Conservation (phyloP, 2,329 filamentous ascomycete species). For the Fusarium fujikuroi region DNA sequence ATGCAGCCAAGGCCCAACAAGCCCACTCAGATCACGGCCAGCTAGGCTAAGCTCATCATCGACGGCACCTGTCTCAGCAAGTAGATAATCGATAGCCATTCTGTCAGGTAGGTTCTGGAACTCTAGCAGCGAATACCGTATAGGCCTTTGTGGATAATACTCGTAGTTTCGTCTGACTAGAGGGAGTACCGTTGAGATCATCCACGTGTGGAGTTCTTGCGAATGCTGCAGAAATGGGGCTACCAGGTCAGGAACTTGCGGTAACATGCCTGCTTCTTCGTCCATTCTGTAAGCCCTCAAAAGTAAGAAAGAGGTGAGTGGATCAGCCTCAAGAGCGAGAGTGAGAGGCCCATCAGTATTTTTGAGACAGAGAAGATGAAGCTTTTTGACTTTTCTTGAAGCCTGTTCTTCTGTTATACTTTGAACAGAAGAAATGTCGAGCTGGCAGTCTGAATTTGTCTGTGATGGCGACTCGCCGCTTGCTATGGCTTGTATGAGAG, state of each 20-base stretch:
- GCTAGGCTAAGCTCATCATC: slow-evolving; percentile 56
- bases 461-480: slow-evolving; percentile 57
- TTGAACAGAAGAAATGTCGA: slow-evolving; percentile 68
- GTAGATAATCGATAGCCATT: slow-evolving; percentile 68
- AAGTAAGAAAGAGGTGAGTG: slow-evolving; percentile 72
- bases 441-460: slow-evolving; percentile 52
- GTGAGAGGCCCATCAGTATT: slow-evolving; percentile 59
- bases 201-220: slow-evolving; percentile 72
- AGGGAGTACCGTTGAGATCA: slow-evolving; percentile 74
- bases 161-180: slow-evolving; percentile 75
- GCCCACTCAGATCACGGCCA: slow-evolving; percentile 72
- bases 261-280: slow-evolving; percentile 75
- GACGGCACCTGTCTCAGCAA: slow-evolving; percentile 64
- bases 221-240: slow-evolving; percentile 73
- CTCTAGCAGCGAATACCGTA: slow-evolving; percentile 65
- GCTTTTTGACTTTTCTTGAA: slow-evolving; percentile 69
- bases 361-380: slow-evolving; percentile 69
- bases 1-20: slow-evolving; percentile 80
- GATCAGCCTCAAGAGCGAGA: slow-evolving; percentile 61
- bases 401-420: slow-evolving; percentile 72
- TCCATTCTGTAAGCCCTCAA: slow-evolving; percentile 76
- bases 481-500: slow-evolving; percentile 68
- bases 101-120: slow-evolving; percentile 72
- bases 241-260: slow-evolving; percentile 74
- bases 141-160: slow-evolving; percentile 68